A percentile compares a stretch with the other conserved stretches of the same genome.
phyloP scores from a whole-genome alignment of 345 rosid species.

The Gossypium arboreum region DNA sequence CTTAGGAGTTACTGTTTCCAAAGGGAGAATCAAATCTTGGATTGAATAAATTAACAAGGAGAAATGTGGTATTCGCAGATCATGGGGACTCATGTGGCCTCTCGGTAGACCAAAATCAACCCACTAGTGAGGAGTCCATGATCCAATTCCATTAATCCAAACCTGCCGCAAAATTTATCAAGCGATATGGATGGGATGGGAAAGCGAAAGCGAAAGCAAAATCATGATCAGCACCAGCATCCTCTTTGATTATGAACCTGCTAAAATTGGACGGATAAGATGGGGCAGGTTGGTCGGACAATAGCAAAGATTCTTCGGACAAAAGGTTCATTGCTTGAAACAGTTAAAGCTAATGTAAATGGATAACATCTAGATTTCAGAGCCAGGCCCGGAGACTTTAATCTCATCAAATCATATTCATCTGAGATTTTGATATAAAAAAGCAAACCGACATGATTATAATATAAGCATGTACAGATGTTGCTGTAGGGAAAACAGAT shows the following conservation, averaged over 20 bases:
- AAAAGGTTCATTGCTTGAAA: not conserved
- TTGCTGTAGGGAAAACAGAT: not conserved
- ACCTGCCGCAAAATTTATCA: not conserved
- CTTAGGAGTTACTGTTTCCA: slow-evolving; percentile 10
- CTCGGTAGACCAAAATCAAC: slow-evolving; percentile 16
- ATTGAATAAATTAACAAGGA: not conserved
- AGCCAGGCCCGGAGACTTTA: not conserved
- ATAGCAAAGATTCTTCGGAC: not conserved
- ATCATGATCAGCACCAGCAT: not conserved
- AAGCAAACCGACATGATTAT: not conserved
- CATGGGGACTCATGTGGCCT: slow-evolving; percentile 14
- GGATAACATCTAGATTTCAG: not conserved
- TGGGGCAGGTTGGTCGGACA: not conserved
- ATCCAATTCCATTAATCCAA: slow-evolving; percentile 17
- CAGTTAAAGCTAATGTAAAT: not conserved
- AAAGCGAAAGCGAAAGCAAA: not conserved
- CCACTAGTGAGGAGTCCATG: slow-evolving; percentile 4
- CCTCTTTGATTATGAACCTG: not conserved
- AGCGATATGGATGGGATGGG: not conserved
- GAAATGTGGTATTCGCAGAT: slow-evolving; percentile 10
- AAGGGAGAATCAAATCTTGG: slow-evolving; percentile 17
- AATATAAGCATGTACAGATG: not conserved
- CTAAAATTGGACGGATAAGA: slow-evolving; percentile 5
- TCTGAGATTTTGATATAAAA: not conserved
- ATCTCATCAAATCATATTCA: not conserved